Base-by-base conservation (phyloP, 75 land plant genomes). In the Picea sitchensis region DNA sequence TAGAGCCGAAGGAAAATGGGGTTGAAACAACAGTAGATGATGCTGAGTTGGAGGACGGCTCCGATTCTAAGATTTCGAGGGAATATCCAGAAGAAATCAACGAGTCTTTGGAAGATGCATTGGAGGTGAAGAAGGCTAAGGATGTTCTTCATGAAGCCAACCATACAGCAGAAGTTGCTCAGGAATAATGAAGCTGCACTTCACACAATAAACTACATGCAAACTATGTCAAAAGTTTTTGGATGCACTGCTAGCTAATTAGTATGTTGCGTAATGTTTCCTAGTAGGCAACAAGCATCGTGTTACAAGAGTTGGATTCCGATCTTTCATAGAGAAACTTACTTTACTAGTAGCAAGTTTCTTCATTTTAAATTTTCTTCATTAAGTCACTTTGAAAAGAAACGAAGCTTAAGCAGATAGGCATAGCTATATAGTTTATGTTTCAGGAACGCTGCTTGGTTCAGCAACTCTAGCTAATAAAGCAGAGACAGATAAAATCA, bases 91-190 rank as follows among this genome's bases (percentile, higher is more conserved):
- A 0, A 1, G 74, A 71, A 41, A 41, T 41, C 41, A 8, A 23
- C 3, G 54, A 71, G 23, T 21, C 74, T 41, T 71, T 13, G 11
- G 74, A 71, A 44, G 74, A 71, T 44, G 3, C 74, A 44, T 18
- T 41, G 11, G 54, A 44, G 20, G 56, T 9, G 47, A 71, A 71
- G 74, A 71, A 71, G 51, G n/a, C 3, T 13, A 20, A 44, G 74
- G 74, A 71, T 36, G n/a, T 71, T 71, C 51, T 71, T 20, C 74
- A 71, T 11, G 74, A 71, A 71, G 47, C 54, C 20, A 71, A 71
- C 54, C 74, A 71, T 71, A 8, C 74, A 71, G 23, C 5, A 38
- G 54, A 34, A 71, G 74, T 44, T 71, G 74, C 74, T n/a, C 36
- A 71, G 56, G 74, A 44, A 7, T 44, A 71, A 44, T 3, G 41